These are phyloP conservation scores for Asterionellopsis glacialis DNA, from an alignment of 108 stramenopile genomes.

Conservation along the genomic window DNA sequence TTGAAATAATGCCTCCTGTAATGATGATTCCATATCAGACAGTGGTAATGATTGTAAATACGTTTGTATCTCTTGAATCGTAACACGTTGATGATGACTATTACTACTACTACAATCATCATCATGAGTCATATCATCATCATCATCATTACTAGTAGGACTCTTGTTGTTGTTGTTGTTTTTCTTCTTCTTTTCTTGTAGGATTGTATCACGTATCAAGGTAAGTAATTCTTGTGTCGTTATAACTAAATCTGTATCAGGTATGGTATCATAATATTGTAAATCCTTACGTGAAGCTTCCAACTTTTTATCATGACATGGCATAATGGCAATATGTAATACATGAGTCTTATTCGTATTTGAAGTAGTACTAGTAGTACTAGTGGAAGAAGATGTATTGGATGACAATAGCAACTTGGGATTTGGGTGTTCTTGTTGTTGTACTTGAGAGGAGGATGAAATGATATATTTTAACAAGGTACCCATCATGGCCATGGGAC, in stretches of 20 bases:
- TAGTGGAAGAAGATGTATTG: neutral
- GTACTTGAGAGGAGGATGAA: neutral
- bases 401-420: neutral
- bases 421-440: neutral
- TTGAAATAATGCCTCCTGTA: neutral
- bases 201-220: constrained; percentile 46
- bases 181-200: neutral
- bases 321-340: constrained; percentile 79
- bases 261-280: constrained; percentile 25
- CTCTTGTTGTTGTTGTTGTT: neutral
- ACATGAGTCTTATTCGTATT: neutral
- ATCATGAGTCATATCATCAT: too few species aligned
- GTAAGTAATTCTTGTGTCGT: constrained; percentile 86
- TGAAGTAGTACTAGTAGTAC: neutral
- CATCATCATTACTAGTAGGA: too few species aligned
- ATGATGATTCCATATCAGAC: too few species aligned
- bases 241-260: constrained; percentile 94
- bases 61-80: neutral
- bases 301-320: constrained; percentile 99
- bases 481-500: constrained; percentile 70
- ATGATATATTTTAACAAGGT: constrained; percentile 26
- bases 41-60: too few species aligned
- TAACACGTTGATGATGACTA: too few species aligned
- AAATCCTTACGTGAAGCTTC: constrained; percentile 94
- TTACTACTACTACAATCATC: too few species aligned